Evolutionary conservation across 179 eudicot species (phyloP), one percentile per base, ranked within the genome.

Genomic region (Silene noctiflora): DNA sequence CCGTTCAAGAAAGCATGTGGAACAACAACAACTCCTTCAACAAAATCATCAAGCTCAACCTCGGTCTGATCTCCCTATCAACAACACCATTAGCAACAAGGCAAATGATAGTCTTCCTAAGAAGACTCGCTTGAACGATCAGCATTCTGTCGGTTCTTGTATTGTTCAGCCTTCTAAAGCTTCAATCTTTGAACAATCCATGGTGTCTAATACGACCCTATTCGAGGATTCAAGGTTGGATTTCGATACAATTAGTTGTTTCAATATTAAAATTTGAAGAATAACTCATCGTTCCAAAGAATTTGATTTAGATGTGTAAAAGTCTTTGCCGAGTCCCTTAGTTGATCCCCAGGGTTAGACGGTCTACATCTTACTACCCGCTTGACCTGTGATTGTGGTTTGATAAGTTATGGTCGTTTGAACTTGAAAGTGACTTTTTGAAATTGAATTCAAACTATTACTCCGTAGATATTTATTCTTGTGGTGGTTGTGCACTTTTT

Each of bases 1-100:
- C 80, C 96, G 98, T 94, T 94, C 98, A 94, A 94, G 98, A 94
- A 94, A 94, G 98, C 98, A 81, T 91, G 98, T 94, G 98, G 98
- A 94, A 90, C 72, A 65, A 42, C 82, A 59, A 42, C 82, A 59
- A 29, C 83, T 74, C 4, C 78, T 44, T 3, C 77, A 77, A 29
- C 68, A 72, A 0, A 51, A 56, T 4, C 60, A 74, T 44, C 82
- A 83, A 83, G 72, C 84, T 81, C 73, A 22, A 77, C 11, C 82
- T 35, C 24, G 65, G 21, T 70, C 68, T 62, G 66, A 63, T 61
- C 67, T 74, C 42, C 62, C 74, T 27, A 12, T 31, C 42, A 77
- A 60, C 72, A 62, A 2, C 73, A 69, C 35, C 56, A 55, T 58
- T 29, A 71, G 60, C 16, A 67, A 65, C 14, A 81, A 44, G 22